Evolutionary conservation across 345 rosid genomes (phyloP), one percentile per base, ranked within the genome.

Genomic region (Turnera subulata): DNA sequence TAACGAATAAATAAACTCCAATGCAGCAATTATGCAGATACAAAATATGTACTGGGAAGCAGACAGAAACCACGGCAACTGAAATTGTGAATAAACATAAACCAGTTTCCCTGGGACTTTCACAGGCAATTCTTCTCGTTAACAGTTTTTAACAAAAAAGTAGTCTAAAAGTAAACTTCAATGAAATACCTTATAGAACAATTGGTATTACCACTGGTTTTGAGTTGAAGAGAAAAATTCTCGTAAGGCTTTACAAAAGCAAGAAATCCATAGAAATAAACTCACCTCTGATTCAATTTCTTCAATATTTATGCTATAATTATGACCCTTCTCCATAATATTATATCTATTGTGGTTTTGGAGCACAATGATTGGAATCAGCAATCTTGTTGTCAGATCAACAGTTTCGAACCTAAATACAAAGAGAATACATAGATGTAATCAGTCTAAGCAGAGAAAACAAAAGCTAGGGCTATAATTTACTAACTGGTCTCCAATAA

Each of bases 261-360:
- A 14, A 54, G 21, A 25, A 2, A 50, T 59, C 50, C 15, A 49
- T 32, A 58, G 52, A 58, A 52, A 52, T 39, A 16, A 47, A 52
- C 78, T 70, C 59, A 84, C 99, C 96, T 82, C 99, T 44, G 84
- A 68, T 69, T 89, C 85, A 66, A 93, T 93, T 69, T 82, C 94
- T 59, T 77, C 75, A 64, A 88, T 64, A 61, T 93, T 85, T 55
- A 93, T 73, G 83, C 92, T 82, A 84, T 89, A 90, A 61, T 90
- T 90, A 59, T 88, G 92, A 65, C 96, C 97, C 49, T 75, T 82
- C 63, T 87, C 89, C 82, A 90, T 65, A 62, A 90, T 77, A 76
- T 85, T 88, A 67, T 85, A 93, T 46, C 97, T 90, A 68, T 93
- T 93, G 69, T 93, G 99, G 76, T 93, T 93, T 67, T 93, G 96